Evolutionary conservation across 2,329 filamentous ascomycete species (phyloP).

Genomic region (Claviceps sorghi): DNA sequence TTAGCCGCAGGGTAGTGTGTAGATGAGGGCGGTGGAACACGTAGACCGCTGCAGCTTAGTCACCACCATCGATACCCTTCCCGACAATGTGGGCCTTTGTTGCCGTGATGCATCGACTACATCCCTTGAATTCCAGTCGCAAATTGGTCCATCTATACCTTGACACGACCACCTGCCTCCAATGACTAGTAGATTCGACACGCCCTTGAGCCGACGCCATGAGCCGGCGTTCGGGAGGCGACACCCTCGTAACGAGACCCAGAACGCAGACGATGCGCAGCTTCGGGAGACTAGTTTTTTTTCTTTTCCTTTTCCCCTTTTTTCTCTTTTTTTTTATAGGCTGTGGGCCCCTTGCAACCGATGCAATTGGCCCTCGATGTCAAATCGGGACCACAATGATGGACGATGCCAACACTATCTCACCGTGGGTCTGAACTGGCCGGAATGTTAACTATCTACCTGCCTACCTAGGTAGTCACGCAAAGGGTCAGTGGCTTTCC

Average conservation of each 20-base stretch:
- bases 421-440: neutral
- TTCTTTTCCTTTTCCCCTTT: too few species aligned
- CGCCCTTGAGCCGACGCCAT: neutral
- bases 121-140: conserved; percentile 7
- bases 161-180: neutral
- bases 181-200: neutral
- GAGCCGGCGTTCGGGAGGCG: neutral
- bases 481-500: neutral
- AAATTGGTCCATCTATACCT: neutral
- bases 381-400: neutral
- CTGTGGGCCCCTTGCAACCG: neutral
- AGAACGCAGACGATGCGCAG: neutral
- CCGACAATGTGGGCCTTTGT: neutral
- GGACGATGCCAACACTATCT: neutral
- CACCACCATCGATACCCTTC: neutral
- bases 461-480: neutral
- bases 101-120: neutral
- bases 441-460: neutral
- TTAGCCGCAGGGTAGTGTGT: neutral
- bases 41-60: neutral
- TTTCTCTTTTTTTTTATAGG: neutral
- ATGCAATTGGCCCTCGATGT: neutral
- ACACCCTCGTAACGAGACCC: too few species aligned
- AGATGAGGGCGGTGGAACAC: neutral
- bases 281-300: neutral